phyloP scores from a whole-genome alignment of 768 basidiomycete species.

The Termitomyces sp. region DNA sequence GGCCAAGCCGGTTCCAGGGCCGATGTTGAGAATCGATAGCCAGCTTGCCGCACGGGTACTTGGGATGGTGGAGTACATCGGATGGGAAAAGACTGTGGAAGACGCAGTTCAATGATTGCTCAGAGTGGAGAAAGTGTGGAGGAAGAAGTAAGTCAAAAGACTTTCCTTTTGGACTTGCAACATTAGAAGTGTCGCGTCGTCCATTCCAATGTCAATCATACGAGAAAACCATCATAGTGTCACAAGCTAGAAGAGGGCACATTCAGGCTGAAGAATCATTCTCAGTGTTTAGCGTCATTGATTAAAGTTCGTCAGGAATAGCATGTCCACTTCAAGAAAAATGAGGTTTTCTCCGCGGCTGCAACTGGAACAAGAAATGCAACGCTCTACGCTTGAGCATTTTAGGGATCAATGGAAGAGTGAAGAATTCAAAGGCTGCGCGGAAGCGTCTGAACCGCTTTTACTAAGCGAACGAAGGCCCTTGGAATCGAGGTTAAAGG shows the following conservation, averaged over 20 bases:
- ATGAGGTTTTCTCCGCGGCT: too few species aligned
- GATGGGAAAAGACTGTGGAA: constrained; percentile 5
- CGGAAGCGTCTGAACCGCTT: too few species aligned
- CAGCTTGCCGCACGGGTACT: neutral
- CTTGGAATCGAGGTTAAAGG: neutral
- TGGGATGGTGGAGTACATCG: constrained; percentile 4
- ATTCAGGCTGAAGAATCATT: too few species aligned
- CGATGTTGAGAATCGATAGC: neutral
- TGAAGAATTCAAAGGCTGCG: neutral
- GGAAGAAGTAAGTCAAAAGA: neutral
- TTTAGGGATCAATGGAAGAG: neutral
- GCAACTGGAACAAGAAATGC: neutral
- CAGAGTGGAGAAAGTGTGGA: constrained; percentile 6
- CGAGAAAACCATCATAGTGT: too few species aligned
- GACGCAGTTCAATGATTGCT: constrained; percentile 4
- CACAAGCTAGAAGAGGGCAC: too few species aligned
- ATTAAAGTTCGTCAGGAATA: too few species aligned
- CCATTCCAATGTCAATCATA: too few species aligned
- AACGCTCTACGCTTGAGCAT: neutral
- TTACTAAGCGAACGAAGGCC: neutral
- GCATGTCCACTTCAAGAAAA: too few species aligned
- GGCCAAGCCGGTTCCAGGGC: neutral
- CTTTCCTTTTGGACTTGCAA: neutral
- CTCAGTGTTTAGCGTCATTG: too few species aligned
- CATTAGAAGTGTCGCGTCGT: too few species aligned